phyloP scores from a whole-genome alignment of 83 land plant species.

The Picea abies region DNA sequence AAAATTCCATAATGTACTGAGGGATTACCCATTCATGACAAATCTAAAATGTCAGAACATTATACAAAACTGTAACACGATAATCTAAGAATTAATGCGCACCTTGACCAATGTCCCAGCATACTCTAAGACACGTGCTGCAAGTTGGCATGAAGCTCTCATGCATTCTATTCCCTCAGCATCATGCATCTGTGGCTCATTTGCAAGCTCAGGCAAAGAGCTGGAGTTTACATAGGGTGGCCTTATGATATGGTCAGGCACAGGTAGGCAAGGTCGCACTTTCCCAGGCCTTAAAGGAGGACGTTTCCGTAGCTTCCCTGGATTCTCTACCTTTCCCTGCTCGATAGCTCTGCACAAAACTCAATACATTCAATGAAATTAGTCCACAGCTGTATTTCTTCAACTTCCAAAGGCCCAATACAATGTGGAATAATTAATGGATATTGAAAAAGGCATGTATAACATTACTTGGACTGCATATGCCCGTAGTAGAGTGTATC shows the following conservation, averaged over 20 bases:
- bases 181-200: slow-evolving; percentile 81
- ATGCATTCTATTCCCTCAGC: slow-evolving; percentile 75
- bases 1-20: background rate
- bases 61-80: slow-evolving; percentile 1
- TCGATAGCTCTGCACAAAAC: too few relatives aligned
- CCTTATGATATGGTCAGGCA: slow-evolving; percentile 85
- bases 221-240: slow-evolving; percentile 84
- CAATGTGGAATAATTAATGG: too few relatives aligned
- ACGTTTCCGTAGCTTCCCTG: slow-evolving; percentile 29
- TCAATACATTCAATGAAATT: too few relatives aligned
- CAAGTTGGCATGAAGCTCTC: slow-evolving; percentile 92
- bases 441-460: too few relatives aligned
- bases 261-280: slow-evolving; percentile 77
- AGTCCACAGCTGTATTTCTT: too few relatives aligned
- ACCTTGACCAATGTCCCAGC: slow-evolving; percentile 97
- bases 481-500: too few relatives aligned
- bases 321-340: too few relatives aligned
- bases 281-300: slow-evolving; percentile 71
- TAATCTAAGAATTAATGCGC: slow-evolving; percentile 15
- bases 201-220: slow-evolving; percentile 70
- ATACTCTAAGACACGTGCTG: slow-evolving; percentile 83
- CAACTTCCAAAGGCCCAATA: too few relatives aligned
- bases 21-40: background rate
- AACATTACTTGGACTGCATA: too few relatives aligned
- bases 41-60: background rate